phyloP scores from a whole-genome alignment of 1,284 basidiomycete species.

The Ceratobasidium sp. region DNA sequence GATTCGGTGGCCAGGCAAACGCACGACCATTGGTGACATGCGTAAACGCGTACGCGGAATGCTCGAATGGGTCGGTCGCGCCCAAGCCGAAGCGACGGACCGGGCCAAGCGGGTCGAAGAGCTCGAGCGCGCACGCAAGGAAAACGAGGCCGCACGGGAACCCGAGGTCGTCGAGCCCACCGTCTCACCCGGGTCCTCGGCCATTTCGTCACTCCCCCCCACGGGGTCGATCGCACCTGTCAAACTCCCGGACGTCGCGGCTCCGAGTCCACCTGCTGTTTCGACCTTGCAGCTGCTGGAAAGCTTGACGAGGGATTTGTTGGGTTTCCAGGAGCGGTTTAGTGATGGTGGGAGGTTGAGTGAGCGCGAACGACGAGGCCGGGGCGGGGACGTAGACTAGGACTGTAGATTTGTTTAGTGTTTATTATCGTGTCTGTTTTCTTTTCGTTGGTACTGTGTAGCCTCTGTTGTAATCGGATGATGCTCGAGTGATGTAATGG shows the following conservation, averaged over 20 bases:
- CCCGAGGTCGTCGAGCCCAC: conserved; percentile 11
- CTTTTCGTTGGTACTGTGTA: not conserved
- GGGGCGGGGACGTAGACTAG: conserved; percentile 24
- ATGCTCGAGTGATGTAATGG: no score
- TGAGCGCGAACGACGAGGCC: conserved; percentile 24
- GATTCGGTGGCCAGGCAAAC: conserved; percentile 92
- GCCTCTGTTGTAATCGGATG: conserved; percentile 11
- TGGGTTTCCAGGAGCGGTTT: conserved; percentile 55
- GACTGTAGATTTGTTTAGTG: not conserved
- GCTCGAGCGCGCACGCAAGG: conserved; percentile 54
- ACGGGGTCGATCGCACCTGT: conserved; percentile 9
- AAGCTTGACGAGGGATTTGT: conserved; percentile 52
- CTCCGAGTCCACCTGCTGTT: conserved; percentile 4
- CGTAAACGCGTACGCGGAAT: conserved; percentile 91
- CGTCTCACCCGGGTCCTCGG: conserved; percentile 22
- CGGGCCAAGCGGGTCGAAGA: conserved; percentile 71
- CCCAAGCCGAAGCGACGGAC: conserved; percentile 78
- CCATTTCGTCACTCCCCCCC: conserved; percentile 14
- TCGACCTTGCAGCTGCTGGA: conserved; percentile 50
- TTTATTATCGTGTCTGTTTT: not conserved
- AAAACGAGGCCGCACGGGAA: conserved; percentile 15
- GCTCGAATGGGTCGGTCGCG: conserved; percentile 89
- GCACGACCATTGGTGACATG: conserved; percentile 96
- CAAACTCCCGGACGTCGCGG: conserved; percentile 18
- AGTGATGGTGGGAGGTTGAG: conserved; percentile 35